phyloP scores from a whole-genome alignment of 2,329 filamentous ascomycete genomes.

The Phialophora tarda region DNA sequence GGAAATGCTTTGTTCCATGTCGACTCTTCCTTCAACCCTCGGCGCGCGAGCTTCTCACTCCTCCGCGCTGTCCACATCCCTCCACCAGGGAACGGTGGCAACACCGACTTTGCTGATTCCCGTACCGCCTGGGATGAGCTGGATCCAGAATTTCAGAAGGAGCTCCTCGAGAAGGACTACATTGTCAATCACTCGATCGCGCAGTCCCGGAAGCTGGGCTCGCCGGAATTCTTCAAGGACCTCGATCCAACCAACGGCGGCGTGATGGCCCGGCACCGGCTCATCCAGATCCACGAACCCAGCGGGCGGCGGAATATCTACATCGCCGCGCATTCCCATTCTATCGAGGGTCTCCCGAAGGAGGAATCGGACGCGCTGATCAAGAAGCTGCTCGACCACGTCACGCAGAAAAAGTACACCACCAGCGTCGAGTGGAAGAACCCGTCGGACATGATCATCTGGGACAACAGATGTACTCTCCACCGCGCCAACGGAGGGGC shows the following conservation, averaged over 20 bases:
- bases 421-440: conserved; percentile 56
- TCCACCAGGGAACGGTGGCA: conserved; percentile 55
- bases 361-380: conserved; percentile 48
- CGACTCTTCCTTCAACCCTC: conserved; percentile 63
- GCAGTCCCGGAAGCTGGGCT: conserved; percentile 58
- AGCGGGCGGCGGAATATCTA: conserved; percentile 61
- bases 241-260: conserved; percentile 49
- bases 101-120: conserved; percentile 62
- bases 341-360: conserved; percentile 53
- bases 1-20: conserved; percentile 62
- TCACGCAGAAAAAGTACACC: conserved; percentile 55
- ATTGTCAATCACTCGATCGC: conserved; percentile 58
- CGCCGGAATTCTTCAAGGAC: conserved; percentile 51
- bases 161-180: conserved; percentile 51
- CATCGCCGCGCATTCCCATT: conserved; percentile 59
- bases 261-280: conserved; percentile 54
- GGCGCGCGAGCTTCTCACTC: conserved; percentile 59
- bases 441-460: conserved; percentile 59
- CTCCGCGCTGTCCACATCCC: conserved; percentile 59
- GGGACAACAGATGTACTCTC: conserved; percentile 65
- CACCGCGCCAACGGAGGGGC: conserved; percentile 58
- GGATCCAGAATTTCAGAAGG: conserved; percentile 43
- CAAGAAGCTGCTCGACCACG: conserved; percentile 50
- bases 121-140: conserved; percentile 59
- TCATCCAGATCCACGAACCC: conserved; percentile 60